Base-by-base conservation (phyloP, 169 alveolate species). In the Eimeria zaria region DNA sequence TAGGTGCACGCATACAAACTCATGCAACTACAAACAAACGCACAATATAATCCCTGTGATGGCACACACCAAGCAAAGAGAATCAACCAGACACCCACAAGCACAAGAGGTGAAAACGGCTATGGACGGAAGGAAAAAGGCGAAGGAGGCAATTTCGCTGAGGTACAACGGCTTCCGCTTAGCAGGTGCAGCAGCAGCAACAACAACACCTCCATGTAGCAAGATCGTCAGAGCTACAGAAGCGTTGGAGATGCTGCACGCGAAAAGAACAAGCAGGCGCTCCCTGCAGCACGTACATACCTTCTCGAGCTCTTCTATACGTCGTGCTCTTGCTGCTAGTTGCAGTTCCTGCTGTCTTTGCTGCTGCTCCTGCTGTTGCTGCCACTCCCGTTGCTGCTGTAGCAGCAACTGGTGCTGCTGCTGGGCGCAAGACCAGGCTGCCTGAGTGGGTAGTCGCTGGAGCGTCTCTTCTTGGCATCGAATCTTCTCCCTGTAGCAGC, bases 351-450 rank as follows among this genome's bases (percentile, higher is more conserved):
- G 95, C 83, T 69, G 85, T 41, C 69, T 64, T 33, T 69, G 95
- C 64, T 88, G 95, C 71, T 55, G 44, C 76, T 85, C 80, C 16
- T 85, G 93, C 60, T 88, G 95, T 51, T 88, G 85, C 55, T 88
- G 95, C 95, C 84, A 69, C 95, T 88, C 71, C 71, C 84, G 84
- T 46, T 69, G 95, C 71, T 69, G 85, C 71, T 88, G 95, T 55
- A 67, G 95, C 27, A 67, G 84, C 53, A 67, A 44, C 64, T 88
- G 95, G 85, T 88, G 95, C 84, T 88, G 95, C 67, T 62, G 95
- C 84, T 69, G 95, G 36, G 95, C 95, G 74, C 83, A 53, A 20
- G 76, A 51, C 95, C 95, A 84, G 62, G 92, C 92, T 27, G 92
- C 92, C 92, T 84, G 80, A 9, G 44, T 84, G 46, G 92, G 92